A percentile compares a stretch with the other conserved stretches of the same genome.
Evolutionary conservation across 352 stramenopile species (phyloP).

Genomic region (Phytophthora sojae): DNA sequence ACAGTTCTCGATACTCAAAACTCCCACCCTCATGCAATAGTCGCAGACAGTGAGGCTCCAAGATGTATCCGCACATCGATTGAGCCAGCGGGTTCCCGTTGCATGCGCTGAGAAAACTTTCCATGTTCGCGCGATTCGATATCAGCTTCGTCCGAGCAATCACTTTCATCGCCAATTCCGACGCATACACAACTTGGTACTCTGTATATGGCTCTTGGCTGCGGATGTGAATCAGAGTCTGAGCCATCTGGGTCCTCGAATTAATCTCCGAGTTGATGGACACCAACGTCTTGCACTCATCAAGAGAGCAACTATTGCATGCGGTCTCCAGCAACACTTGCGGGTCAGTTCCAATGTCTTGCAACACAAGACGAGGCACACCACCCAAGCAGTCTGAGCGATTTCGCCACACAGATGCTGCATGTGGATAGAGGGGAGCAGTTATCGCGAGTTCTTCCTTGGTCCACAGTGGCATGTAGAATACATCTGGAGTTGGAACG

Average conservation of each 20-base stretch:
- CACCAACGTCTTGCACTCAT: conserved; percentile 42
- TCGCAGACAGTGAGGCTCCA: conserved; percentile 43
- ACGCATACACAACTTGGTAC: conserved; percentile 39
- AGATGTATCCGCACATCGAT: conserved; percentile 48
- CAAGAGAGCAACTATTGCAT: conserved; percentile 37
- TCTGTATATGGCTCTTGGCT: conserved; percentile 42
- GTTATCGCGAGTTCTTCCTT: conserved; percentile 37
- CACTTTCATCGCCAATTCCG: conserved; percentile 43
- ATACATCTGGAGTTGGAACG: conserved; percentile 34
- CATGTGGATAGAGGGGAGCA: conserved; percentile 35
- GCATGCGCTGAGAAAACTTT: conserved; percentile 42
- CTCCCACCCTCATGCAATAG: conserved; percentile 38
- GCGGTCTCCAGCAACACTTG: no score
- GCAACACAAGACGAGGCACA: conserved; percentile 40
- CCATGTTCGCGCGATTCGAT: conserved; percentile 31
- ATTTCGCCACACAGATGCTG: conserved; percentile 24
- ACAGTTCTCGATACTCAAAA: conserved; percentile 34
- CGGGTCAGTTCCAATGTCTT: conserved; percentile 40
- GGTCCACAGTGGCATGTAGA: conserved; percentile 45
- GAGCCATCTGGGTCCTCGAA: conserved; percentile 36
- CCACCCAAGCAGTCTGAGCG: conserved; percentile 35
- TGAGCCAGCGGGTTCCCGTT: conserved; percentile 34
- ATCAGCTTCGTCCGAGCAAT: conserved; percentile 43
- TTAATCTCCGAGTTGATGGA: conserved; percentile 40
- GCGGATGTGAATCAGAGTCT: conserved; percentile 46